Base-by-base conservation (phyloP, 2,329 filamentous ascomycete species). In the Dactylellina drechsleri region DNA sequence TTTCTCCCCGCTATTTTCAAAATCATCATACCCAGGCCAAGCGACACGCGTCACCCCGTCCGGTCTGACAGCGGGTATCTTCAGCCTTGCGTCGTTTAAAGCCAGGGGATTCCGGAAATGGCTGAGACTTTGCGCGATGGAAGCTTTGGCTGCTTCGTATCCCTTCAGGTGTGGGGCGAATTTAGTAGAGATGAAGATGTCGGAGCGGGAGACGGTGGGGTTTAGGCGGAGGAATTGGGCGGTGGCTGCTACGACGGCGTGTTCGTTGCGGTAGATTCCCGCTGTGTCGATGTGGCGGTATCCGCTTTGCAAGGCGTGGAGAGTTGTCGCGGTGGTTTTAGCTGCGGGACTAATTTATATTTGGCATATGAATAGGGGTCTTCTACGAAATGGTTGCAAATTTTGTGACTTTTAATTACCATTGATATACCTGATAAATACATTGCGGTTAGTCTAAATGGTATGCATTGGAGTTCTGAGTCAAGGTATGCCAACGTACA, bases 171-270 rank as follows among this genome's bases (percentile, higher is more conserved):
- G 82, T 1, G 84, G 82, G 2, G 85, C 85, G 6, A 89, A 84
- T 79, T 90, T 90, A 75, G 85, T 87, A 5, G 88, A 89, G 80
- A 88, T 89, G 82, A 89, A 90, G 66, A 89, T 82, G 41, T 87
- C 81, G 23, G 84, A 83, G 6, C 88, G 85, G 12, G 85, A 84
- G 56, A 89, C 79, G 1, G 83, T 82, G 5, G 85, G 85, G 18
- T 75, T 75, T 5, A 45, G 13, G 0, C 56, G 3, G 1, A 75
- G 64, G 31, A 75, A 75, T 62, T 83, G 83, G 0, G 83, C 80
- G 74, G 89, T 86, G 8, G 86, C 87, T 12, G 82, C 80, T 0
- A 83, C 84, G 59, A 85, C 86, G 50, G 87, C 84, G 8, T 81
- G 82, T 81, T 89, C 87, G 77, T 90, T 90, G 43, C 82, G 82